Conservation (phyloP, 768 basidiomycete species). For the Auricularia auricula-judae region DNA sequence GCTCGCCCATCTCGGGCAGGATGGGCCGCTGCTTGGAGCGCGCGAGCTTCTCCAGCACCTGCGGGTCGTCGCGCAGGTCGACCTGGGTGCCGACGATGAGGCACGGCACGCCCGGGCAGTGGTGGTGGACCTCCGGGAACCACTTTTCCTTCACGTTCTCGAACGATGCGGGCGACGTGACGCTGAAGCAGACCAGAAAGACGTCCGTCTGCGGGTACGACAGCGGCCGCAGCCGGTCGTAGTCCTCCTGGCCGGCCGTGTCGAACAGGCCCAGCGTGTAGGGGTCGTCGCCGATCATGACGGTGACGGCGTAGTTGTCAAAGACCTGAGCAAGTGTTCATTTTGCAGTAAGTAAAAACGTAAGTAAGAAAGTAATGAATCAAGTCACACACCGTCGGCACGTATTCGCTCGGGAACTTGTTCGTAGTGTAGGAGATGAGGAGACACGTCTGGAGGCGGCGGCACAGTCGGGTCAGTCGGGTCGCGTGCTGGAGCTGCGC, state of each 20-base stretch:
- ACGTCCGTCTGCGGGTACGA: conserved; percentile 99
- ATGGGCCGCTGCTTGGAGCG: conserved; percentile 97
- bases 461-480: not conserved
- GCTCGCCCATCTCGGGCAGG: conserved; percentile 75
- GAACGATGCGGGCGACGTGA: conserved; percentile 95
- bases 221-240: conserved; percentile 95
- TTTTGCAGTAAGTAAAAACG: conserved; percentile 5
- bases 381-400: conserved; percentile 71
- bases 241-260: conserved; percentile 99
- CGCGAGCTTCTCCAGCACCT: conserved; percentile 89
- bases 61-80: conserved; percentile 87
- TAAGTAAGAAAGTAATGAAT: not conserved
- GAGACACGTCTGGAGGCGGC: conserved; percentile 64
- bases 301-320: conserved; percentile 98
- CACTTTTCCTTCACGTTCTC: conserved; percentile 99
- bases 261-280: conserved; percentile 98
- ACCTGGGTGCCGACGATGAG: conserved; percentile 98
- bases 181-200: conserved; percentile 98
- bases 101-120: conserved; percentile 98
- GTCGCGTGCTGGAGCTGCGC: not conserved
- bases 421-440: conserved; percentile 96
- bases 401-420: conserved; percentile 98
- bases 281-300: conserved; percentile 99
- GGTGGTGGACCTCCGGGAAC: conserved; percentile 99
- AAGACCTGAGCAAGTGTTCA: conserved; percentile 52